phyloP scores from a whole-genome alignment of 2,329 filamentous ascomycete species.

The Penicillium sp. region DNA sequence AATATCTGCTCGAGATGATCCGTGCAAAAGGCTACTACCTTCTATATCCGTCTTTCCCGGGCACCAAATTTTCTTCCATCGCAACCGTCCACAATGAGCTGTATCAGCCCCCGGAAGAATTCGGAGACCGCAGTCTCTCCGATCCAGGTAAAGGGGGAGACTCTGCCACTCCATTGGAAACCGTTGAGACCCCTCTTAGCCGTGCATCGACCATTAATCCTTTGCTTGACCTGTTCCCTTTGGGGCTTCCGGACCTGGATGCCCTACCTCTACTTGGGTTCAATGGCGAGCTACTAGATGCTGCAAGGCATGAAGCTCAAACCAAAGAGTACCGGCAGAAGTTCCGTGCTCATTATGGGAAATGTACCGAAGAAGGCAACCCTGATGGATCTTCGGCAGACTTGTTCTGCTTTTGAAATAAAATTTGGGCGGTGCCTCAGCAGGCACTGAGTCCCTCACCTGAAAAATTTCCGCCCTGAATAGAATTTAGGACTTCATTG shows the following conservation, averaged over 20 bases:
- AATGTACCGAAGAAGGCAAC: conserved; percentile 53
- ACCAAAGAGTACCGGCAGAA: conserved; percentile 56
- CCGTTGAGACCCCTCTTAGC: conserved; percentile 29
- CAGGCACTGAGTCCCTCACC: not conserved
- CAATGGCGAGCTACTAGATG: conserved; percentile 54
- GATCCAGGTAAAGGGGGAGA: conserved; percentile 11
- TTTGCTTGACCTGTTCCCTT: conserved; percentile 50
- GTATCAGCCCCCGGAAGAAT: conserved; percentile 71
- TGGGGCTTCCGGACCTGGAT: conserved; percentile 50
- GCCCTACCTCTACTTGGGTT: conserved; percentile 64
- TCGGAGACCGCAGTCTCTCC: conserved; percentile 18
- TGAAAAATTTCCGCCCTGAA: not conserved
- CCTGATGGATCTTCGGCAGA: conserved; percentile 51
- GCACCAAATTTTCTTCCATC: conserved; percentile 54
- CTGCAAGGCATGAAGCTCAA: conserved; percentile 41
- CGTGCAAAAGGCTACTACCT: conserved; percentile 75
- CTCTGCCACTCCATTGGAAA: conserved; percentile 5
- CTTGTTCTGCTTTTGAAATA: conserved; percentile 63
- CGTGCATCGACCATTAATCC: conserved; percentile 49
- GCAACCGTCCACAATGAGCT: conserved; percentile 79
- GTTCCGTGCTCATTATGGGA: conserved; percentile 69
- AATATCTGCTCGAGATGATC: conserved; percentile 75
- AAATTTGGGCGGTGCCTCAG: not conserved
- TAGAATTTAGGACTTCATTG: too few species aligned
- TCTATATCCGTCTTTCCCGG: conserved; percentile 68